phyloP scores from a whole-genome alignment of 2,329 filamentous ascomycete species.

The Fusarium sp. region DNA sequence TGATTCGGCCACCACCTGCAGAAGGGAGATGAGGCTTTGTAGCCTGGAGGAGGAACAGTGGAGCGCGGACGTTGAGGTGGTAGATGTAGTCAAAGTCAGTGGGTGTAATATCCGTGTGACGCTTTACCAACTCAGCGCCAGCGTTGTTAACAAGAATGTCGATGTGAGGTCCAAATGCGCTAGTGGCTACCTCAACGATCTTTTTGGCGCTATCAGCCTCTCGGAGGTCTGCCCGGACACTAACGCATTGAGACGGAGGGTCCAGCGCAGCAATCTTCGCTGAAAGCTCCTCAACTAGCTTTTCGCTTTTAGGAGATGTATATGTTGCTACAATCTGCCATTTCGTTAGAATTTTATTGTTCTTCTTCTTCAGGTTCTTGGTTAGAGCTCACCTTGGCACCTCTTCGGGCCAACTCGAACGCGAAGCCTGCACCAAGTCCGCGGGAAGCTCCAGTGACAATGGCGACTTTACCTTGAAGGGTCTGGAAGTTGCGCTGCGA shows the following conservation, averaged over 20 bases:
- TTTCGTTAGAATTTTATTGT: neutral
- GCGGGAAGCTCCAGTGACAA: conserved; percentile 24
- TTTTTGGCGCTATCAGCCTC: neutral
- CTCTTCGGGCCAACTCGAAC: conserved; percentile 22
- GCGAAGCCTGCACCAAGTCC: conserved; percentile 26
- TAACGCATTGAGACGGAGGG: conserved; percentile 11
- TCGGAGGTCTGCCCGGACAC: conserved; percentile 13
- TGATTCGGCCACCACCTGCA: conserved; percentile 7
- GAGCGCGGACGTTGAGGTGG: conserved; percentile 27
- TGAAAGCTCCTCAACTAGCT: conserved; percentile 4
- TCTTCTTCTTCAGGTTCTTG: neutral
- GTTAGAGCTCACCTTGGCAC: conserved; percentile 3
- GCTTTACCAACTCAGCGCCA: conserved; percentile 25
- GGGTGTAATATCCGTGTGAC: neutral
- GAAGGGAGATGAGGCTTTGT: conserved; percentile 3
- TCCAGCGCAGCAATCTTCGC: conserved; percentile 9
- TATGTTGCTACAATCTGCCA: conserved; percentile 22
- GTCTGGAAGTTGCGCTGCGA: conserved; percentile 10
- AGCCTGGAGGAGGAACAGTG: conserved; percentile 18
- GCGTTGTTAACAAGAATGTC: conserved; percentile 28
- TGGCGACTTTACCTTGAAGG: conserved; percentile 26
- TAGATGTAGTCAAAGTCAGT: conserved; percentile 26
- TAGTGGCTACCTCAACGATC: conserved; percentile 1
- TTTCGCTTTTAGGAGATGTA: conserved; percentile 18
- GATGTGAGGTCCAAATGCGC: neutral